Evolutionary conservation across 2,329 filamentous ascomycete species (phyloP), one percentile per base, ranked within the genome.

Genomic region (Xylaria sp.): DNA sequence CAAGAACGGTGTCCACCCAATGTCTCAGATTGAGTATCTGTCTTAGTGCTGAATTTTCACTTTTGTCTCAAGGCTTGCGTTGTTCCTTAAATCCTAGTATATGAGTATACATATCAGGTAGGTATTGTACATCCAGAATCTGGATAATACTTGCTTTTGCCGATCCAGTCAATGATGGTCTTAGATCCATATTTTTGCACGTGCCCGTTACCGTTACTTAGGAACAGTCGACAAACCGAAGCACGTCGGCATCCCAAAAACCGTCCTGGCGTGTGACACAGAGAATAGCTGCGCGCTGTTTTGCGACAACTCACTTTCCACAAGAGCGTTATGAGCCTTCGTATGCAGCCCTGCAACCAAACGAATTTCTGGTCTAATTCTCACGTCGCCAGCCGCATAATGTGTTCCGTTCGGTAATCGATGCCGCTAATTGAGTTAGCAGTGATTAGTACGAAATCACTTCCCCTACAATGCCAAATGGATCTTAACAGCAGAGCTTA

Each of bases 321-420:
- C n/a, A 8, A 31, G 17, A 21, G 14, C 40, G 11, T 51, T 31
- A 31, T 25, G 38, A 55, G 58, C 55, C 54, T 58, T 45, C 40
- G 54, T 57, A 53, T 61, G 57, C 61, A 64, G 61, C 60, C 57
- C 57, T 64, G 64, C 54, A 59, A 50, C 37, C 17, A 61, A 45
- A 45, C 64, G 40, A 50, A 45, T 45, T 38, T 54, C 52, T 40
- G 53, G 37, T 37, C 50, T 19, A 40, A 23, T 19, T 50, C 21
- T 47, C 45, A 52, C 46, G 17, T 9, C 38, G 28, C 21, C 23
- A 43, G 46, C 42, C 25, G 50, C 25, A 45, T 42, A 21, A 45
- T 49, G 23, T 49, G 19, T 9, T 37, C 35, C 9, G 14, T n/a
- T 58, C 54, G 35, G 54, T 28, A 50, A 49, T 42, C 40, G 8